Evolutionary conservation across 2,329 filamentous ascomycete genomes (phyloP), one percentile per base, ranked within the genome.

Genomic region (Nannizziopsis arthrosporioides): DNA sequence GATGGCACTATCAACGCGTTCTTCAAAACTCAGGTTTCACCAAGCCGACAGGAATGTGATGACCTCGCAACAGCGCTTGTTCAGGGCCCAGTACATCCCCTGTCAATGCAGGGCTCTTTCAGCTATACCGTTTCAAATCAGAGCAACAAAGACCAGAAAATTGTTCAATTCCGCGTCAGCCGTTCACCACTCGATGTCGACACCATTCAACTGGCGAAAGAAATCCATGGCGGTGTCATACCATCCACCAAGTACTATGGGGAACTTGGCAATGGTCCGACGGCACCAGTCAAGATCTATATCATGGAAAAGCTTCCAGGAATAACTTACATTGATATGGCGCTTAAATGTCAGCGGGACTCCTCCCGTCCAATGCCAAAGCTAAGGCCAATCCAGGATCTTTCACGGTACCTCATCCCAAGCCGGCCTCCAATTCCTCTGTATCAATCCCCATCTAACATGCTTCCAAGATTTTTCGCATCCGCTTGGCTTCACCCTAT

Each of bases 91-190:
- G 30, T 50, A 12, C 32, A 27, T 18, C 48, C 42, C 31, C 27
- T 50, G 9, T 31, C 43, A 36, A 42, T 47, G 8, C 48, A 50
- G 38, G 48, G 48, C 15, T 43, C 32, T 14, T 50, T 46, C 31
- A 50, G 48, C 42, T 50, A 50, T 38, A 50, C 43, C 22, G 22
- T 50, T 39, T 46, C 43, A n/a, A 38, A 32, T 6, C 27, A 38
- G 35, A 15, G 43, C 15, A 19, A 39, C 30, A 18, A 46, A 46
- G 32, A 46, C 12, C 32, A 46, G 14, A 46, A 18, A 10, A 32
- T 50, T 22, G 22, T 47, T 30, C 48, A 50, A 38, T 50, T 50
- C 34, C 48, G 48, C 18, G 44, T 39, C 44, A 32, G 14, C 27
- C 44, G 42, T 18, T 46, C 44, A 12, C 36, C 44, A 41, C 48